These are phyloP conservation scores for Steccherinum ochraceum DNA, from an alignment of 768 basidiomycete species.

Conservation along the genomic window DNA sequence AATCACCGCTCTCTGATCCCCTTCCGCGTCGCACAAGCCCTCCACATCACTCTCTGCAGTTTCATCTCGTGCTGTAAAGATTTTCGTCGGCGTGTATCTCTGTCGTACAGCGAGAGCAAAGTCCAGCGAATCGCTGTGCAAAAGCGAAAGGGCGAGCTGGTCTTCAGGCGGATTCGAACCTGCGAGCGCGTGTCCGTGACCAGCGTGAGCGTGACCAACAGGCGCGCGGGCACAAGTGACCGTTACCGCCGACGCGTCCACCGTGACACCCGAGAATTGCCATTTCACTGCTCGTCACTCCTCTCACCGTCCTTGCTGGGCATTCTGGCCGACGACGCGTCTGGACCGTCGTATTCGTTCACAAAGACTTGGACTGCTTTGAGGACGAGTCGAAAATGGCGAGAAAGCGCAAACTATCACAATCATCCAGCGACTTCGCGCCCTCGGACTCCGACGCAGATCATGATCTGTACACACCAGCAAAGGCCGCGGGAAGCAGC, in stretches of 20 bases:
- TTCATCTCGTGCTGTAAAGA: too few species aligned
- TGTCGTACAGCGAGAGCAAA: too few species aligned
- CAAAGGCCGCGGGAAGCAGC: background rate
- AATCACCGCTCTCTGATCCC: slow-evolving; percentile 8
- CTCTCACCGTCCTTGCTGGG: too few species aligned
- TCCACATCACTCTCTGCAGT: too few species aligned
- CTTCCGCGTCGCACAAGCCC: slow-evolving; percentile 2
- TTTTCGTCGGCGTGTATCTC: too few species aligned
- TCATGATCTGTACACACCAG: background rate
- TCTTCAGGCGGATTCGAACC: too few species aligned
- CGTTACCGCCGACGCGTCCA: background rate
- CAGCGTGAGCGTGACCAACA: too few species aligned
- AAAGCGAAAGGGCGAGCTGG: too few species aligned
- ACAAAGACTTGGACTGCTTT: background rate
- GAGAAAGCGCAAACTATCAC: background rate
- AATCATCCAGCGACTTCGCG: background rate
- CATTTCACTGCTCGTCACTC: background rate
- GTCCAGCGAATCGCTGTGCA: too few species aligned
- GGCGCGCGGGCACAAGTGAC: too few species aligned
- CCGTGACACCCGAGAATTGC: background rate
- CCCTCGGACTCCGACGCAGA: background rate
- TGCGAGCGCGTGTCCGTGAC: too few species aligned
- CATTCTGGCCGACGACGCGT: background rate
- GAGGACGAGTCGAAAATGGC: too few species aligned
- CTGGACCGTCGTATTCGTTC: background rate